Conservation (phyloP, 1,284 basidiomycete species). For the Testicularia cyperi region DNA sequence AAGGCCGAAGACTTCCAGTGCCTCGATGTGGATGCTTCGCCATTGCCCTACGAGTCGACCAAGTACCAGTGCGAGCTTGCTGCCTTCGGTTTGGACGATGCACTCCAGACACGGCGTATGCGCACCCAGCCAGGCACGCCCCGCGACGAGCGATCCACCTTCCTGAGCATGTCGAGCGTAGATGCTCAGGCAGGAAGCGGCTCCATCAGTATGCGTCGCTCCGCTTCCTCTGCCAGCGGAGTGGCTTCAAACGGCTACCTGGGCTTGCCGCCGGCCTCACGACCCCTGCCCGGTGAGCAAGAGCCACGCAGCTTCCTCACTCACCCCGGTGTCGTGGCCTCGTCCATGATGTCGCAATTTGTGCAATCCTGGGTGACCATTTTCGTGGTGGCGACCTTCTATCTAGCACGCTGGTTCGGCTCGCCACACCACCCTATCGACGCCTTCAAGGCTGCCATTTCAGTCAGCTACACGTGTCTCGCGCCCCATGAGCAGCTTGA, state of each 20-base stretch:
- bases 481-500: conserved; percentile 41
- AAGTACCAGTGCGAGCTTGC: conserved; percentile 60
- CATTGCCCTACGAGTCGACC: conserved; percentile 56
- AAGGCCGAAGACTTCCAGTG: conserved; percentile 56
- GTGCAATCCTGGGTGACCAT: conserved; percentile 43
- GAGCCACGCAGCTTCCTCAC: conserved; percentile 51
- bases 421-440: conserved; percentile 57
- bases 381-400: conserved; percentile 52
- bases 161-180: conserved; percentile 13
- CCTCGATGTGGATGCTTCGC: conserved; percentile 31
- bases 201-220: conserved; percentile 7
- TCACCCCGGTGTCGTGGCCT: conserved; percentile 60
- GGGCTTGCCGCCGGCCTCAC: conserved; percentile 24
- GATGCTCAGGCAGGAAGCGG: background rate
- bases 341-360: conserved; percentile 57
- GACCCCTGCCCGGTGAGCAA: conserved; percentile 12
- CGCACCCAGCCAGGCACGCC: conserved; percentile 42
- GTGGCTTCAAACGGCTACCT: conserved; percentile 24
- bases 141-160: conserved; percentile 21
- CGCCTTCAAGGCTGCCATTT: conserved; percentile 56
- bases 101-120: conserved; percentile 36
- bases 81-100: conserved; percentile 54
- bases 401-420: conserved; percentile 53
- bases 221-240: conserved; percentile 18
- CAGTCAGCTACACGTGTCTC: conserved; percentile 49